Evolutionary conservation across 345 rosid genomes (phyloP).

Genomic region (Mangifera indica): DNA sequence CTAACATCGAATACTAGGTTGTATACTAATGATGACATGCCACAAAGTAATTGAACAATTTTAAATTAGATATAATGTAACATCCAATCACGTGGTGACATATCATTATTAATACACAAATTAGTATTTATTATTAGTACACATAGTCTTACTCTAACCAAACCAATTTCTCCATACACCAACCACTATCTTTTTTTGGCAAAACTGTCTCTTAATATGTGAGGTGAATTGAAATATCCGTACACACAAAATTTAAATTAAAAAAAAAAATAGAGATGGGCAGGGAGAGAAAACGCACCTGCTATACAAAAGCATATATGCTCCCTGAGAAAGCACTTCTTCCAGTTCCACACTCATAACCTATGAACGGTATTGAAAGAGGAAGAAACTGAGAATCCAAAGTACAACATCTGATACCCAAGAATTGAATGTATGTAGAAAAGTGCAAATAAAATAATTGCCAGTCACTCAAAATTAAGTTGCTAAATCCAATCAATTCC

Average conservation of each 20-base stretch:
- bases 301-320: slow-evolving; percentile 95
- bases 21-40: too few species aligned
- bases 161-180: background rate
- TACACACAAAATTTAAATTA: background rate
- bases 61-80: too few species aligned
- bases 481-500: background rate
- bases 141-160: too few species aligned
- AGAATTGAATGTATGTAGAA: background rate
- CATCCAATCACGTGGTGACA: too few species aligned
- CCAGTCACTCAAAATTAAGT: background rate
- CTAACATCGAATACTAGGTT: too few species aligned
- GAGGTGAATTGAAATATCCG: background rate
- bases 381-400: slow-evolving; percentile 8
- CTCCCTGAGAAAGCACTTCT: slow-evolving; percentile 88
- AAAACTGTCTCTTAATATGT: background rate
- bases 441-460: background rate
- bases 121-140: too few species aligned
- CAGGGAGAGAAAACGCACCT: slow-evolving; percentile 48
- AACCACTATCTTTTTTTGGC: background rate
- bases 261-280: background rate
- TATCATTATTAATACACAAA: too few species aligned
- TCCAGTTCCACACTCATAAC: slow-evolving; percentile 66
- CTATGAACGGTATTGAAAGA: slow-evolving; percentile 40
- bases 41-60: too few species aligned
- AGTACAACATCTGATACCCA: background rate